Evolutionary conservation across 371 early-diverging fungal species (phyloP).

Genomic region (Rhizopus stolonifer): DNA sequence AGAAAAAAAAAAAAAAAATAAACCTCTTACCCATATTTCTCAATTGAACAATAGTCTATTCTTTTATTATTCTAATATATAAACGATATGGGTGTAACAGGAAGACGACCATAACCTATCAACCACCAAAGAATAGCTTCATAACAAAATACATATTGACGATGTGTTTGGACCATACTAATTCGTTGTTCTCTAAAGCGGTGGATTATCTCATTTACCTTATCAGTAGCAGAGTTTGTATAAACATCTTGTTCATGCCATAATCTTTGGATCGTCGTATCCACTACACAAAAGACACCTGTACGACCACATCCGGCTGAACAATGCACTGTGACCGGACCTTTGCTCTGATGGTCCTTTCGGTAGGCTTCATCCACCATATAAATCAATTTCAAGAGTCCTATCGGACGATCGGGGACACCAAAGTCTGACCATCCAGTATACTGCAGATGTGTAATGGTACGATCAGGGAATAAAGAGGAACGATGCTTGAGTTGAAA

Average conservation of each 20-base stretch:
- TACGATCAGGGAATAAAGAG: constrained; percentile 19
- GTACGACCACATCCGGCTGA: constrained; percentile 96
- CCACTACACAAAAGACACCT: constrained; percentile 86
- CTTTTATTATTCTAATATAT: background rate
- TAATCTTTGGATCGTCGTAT: constrained; percentile 52
- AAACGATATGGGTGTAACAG: constrained; percentile 26
- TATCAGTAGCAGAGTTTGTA: constrained; percentile 8
- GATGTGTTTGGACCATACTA: constrained; percentile 79
- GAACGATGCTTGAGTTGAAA: background rate
- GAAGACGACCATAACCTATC: constrained; percentile 24
- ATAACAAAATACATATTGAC: constrained; percentile 86
- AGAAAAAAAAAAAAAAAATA: background rate
- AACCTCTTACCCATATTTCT: too few relatives aligned
- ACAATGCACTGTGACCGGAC: constrained; percentile 90
- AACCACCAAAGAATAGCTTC: constrained; percentile 68
- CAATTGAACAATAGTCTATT: constrained; percentile 1
- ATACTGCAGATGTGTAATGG: constrained; percentile 74
- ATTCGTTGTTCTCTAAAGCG: constrained; percentile 75
- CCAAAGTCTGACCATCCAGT: constrained; percentile 85
- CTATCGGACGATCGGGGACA: constrained; percentile 57
- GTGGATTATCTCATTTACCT: constrained; percentile 54
- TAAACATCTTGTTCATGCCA: constrained; percentile 42
- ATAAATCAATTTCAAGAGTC: constrained; percentile 55
- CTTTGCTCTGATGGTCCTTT: constrained; percentile 16
- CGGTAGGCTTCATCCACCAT: constrained; percentile 46